A percentile compares a stretch with the other conserved stretches of the same genome.
Conservation (phyloP, 495 filamentous ascomycete genomes). For the Amphirosellinia nigrospora region DNA sequence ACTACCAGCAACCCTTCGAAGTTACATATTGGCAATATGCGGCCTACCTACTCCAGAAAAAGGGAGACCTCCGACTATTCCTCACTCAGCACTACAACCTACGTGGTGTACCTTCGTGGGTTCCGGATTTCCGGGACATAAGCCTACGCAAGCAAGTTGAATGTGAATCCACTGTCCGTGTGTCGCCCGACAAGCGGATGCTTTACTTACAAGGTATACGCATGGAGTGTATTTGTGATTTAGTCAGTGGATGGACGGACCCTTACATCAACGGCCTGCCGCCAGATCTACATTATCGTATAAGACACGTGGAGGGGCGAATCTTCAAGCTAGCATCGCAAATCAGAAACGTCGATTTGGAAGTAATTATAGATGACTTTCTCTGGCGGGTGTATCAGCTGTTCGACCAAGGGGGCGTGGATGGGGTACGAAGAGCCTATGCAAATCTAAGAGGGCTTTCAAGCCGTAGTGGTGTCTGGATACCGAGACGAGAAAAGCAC, state of each 20-base stretch:
- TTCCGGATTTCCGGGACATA: background rate
- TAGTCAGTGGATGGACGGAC: background rate
- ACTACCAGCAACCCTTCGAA: background rate
- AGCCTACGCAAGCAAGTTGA: background rate
- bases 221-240: slow-evolving; percentile 2
- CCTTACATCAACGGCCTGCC: background rate
- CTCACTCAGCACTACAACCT: background rate
- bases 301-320: background rate
- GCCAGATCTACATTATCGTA: background rate
- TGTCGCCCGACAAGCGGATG: background rate
- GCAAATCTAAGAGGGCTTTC: background rate
- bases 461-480: background rate
- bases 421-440: background rate
- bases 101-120: slow-evolving; percentile 1
- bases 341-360: background rate
- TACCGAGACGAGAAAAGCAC: background rate
- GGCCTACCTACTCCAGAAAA: background rate
- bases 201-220: background rate
- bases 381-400: background rate
- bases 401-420: background rate
- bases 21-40: slow-evolving; percentile 1
- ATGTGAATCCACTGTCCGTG: background rate
- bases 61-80: background rate
- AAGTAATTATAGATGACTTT: background rate
- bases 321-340: slow-evolving; percentile 12